These are phyloP conservation scores for Ambrosiella cleistominuta DNA, from an alignment of 2,329 filamentous ascomycete species.

Conservation along the genomic window DNA sequence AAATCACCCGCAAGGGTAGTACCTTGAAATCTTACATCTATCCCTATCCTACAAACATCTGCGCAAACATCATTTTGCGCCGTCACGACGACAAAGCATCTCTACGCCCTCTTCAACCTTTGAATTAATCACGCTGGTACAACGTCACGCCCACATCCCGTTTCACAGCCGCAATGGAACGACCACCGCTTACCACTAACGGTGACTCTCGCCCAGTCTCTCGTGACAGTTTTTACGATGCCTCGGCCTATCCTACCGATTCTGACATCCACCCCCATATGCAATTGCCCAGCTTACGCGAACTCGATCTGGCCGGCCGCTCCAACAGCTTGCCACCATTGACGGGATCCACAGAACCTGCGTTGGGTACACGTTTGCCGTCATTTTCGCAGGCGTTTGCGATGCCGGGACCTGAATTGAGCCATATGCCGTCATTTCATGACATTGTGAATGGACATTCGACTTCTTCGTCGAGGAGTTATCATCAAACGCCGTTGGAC, in stretches of 20 bases:
- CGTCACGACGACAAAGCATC: neutral
- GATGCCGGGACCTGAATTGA: constrained; percentile 1
- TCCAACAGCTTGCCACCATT: neutral
- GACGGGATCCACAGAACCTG: neutral
- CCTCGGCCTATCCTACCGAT: neutral
- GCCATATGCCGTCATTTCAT: constrained; percentile 7
- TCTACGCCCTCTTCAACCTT: neutral
- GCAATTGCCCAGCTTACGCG: constrained; percentile 8
- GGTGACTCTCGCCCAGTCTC: neutral
- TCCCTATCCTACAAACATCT: too few relatives aligned
- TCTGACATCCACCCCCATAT: neutral
- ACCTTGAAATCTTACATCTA: too few relatives aligned
- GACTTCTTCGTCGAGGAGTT: constrained; percentile 9
- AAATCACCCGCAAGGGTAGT: too few relatives aligned
- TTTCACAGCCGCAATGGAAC: neutral
- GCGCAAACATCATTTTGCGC: too few relatives aligned
- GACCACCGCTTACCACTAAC: neutral
- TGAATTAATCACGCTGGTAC: neutral
- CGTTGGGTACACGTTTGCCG: constrained; percentile 2
- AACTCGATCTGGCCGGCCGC: constrained; percentile 3
- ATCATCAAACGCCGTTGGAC: constrained; percentile 10
- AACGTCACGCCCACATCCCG: neutral
- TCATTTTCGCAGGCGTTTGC: constrained; percentile 7
- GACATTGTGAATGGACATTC: constrained; percentile 6
- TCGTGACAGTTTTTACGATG: neutral